Evolutionary conservation across 805 yeast species (phyloP).

Genomic region (Metschnikowia noctiluminum): DNA sequence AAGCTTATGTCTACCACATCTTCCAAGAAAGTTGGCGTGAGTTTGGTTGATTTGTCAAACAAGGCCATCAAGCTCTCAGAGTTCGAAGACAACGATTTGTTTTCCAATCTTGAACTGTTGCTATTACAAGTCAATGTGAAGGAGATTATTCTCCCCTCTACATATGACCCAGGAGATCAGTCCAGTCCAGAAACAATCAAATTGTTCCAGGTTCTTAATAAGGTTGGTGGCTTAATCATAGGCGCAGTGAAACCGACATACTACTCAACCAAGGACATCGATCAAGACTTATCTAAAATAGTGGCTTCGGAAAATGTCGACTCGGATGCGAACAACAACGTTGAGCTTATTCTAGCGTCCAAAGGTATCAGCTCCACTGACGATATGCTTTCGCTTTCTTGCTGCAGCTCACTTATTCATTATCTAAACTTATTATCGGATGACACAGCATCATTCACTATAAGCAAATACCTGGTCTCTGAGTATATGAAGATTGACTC

Average conservation of each 20-base stretch:
- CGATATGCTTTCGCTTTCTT: constrained; percentile 49
- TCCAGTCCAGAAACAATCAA: constrained; percentile 52
- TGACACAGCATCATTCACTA: constrained; percentile 50
- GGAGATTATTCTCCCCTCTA: constrained; percentile 66
- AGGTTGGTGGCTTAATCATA: constrained; percentile 69
- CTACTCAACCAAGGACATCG: constrained; percentile 66
- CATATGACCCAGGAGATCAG: constrained; percentile 38
- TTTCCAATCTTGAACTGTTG: constrained; percentile 80
- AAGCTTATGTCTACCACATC: constrained; percentile 33
- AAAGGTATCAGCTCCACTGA: constrained; percentile 49
- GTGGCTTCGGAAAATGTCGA: constrained; percentile 36
- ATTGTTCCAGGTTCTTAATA: constrained; percentile 64
- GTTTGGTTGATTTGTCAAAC: constrained; percentile 72
- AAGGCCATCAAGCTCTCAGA: constrained; percentile 69
- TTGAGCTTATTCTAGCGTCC: constrained; percentile 48
- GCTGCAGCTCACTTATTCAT: constrained; percentile 64
- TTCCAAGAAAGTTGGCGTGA: constrained; percentile 63
- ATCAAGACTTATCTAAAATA: constrained; percentile 73
- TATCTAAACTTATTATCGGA: constrained; percentile 68
- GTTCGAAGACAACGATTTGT: constrained; percentile 83
- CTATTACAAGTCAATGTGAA: constrained; percentile 86
- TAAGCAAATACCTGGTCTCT: constrained; percentile 67
- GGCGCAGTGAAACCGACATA: constrained; percentile 56
- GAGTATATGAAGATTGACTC: constrained; percentile 88
- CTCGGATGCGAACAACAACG: constrained; percentile 26